A percentile compares a stretch with the other conserved stretches of the same genome.
These are phyloP conservation scores for Pseudocercospora eumusae DNA, from an alignment of 2,329 filamentous ascomycete genomes.

Conservation along the genomic window DNA sequence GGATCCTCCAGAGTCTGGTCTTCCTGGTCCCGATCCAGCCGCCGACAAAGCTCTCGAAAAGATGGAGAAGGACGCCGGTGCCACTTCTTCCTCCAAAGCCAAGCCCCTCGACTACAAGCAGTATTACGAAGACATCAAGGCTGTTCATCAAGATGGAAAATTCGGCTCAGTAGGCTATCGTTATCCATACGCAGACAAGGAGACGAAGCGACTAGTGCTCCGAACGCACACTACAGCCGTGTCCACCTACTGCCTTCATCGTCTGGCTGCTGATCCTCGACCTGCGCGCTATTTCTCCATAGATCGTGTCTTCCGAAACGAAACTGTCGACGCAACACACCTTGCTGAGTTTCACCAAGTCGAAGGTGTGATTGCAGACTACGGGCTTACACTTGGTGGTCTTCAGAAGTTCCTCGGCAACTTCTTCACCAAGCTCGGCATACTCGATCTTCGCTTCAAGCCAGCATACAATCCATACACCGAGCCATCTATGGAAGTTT, in stretches of 20 bases:
- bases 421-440: slow-evolving; percentile 96
- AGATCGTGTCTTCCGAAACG: slow-evolving; percentile 96
- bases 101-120: slow-evolving; percentile 66
- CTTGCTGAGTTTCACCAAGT: slow-evolving; percentile 98
- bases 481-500: slow-evolving; percentile 97
- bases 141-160: slow-evolving; percentile 87
- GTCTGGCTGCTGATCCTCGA: slow-evolving; percentile 78
- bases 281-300: slow-evolving; percentile 98
- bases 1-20: slow-evolving; percentile 76
- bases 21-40: slow-evolving; percentile 58
- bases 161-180: slow-evolving; percentile 95
- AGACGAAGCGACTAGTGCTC: slow-evolving; percentile 82
- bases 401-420: slow-evolving; percentile 92
- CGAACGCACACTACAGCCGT: slow-evolving; percentile 96
- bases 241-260: slow-evolving; percentile 86
- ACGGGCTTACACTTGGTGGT: slow-evolving; percentile 85
- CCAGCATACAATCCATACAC: slow-evolving; percentile 95
- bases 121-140: slow-evolving; percentile 85
- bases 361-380: slow-evolving; percentile 97
- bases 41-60: slow-evolving; percentile 51
- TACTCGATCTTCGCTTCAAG: slow-evolving; percentile 86
- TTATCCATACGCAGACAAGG: slow-evolving; percentile 88
- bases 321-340: slow-evolving; percentile 95
- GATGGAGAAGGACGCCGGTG: slow-evolving; percentile 51
- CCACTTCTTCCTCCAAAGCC: slow-evolving; percentile 28